Evolutionary conservation across 805 yeast species (phyloP).

Genomic region (Diddensiella caesifluorescens): DNA sequence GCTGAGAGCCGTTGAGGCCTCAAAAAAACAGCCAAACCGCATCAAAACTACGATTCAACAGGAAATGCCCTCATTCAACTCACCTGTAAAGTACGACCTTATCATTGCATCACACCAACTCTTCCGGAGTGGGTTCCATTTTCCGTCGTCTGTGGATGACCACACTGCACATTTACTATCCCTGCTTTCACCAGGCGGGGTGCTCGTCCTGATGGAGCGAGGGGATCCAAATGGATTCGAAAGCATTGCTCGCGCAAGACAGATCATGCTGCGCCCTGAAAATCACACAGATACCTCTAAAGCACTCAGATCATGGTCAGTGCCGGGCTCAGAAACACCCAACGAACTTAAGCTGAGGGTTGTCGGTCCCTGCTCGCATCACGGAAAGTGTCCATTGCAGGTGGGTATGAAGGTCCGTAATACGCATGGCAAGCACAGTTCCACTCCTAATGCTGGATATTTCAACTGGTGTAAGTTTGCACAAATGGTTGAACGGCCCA

Average conservation of each 20-base stretch:
- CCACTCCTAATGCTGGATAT: slow-evolving; percentile 21
- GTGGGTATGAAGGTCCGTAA: slow-evolving; percentile 45
- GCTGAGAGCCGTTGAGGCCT: background rate
- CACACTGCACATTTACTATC: slow-evolving; percentile 54
- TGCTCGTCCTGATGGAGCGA: slow-evolving; percentile 72
- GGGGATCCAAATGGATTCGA: slow-evolving; percentile 92
- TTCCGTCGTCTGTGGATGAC: slow-evolving; percentile 70
- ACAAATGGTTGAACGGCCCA: slow-evolving; percentile 70
- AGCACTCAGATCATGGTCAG: slow-evolving; percentile 14
- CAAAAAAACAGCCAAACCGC: background rate
- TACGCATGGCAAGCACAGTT: slow-evolving; percentile 11
- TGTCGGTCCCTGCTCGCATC: slow-evolving; percentile 90
- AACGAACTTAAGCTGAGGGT: slow-evolving; percentile 54
- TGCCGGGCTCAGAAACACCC: slow-evolving; percentile 9
- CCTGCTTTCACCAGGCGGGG: slow-evolving; percentile 71
- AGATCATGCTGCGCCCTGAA: slow-evolving; percentile 80
- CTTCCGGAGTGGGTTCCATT: slow-evolving; percentile 50
- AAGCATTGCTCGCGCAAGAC: slow-evolving; percentile 82
- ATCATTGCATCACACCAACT: slow-evolving; percentile 81
- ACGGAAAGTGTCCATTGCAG: slow-evolving; percentile 80
- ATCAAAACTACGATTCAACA: slow-evolving; percentile 53
- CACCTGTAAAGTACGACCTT: slow-evolving; percentile 60
- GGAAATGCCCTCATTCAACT: slow-evolving; percentile 40
- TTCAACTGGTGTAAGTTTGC: slow-evolving; percentile 72
- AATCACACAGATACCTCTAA: slow-evolving; percentile 29